phyloP scores from a whole-genome alignment of 148 eudicot genomes.

The Hydrangea macrophylla region DNA sequence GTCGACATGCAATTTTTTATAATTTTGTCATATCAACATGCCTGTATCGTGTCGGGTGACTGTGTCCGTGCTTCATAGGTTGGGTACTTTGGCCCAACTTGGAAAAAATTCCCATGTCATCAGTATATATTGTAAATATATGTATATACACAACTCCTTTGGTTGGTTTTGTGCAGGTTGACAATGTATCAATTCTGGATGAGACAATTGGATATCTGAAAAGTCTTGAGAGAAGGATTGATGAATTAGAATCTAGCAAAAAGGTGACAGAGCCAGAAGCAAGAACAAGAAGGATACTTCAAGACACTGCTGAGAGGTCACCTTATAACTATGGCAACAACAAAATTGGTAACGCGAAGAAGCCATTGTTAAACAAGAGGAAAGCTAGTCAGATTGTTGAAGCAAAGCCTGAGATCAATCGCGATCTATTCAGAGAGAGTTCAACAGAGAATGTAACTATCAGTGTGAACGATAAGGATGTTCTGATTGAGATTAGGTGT shows the following conservation, averaged over 20 bases:
- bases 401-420: constrained; percentile 17
- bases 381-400: constrained; percentile 28
- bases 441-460: constrained; percentile 31
- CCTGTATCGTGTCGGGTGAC: too few species aligned
- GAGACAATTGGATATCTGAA: constrained; percentile 57
- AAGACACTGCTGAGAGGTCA: constrained; percentile 42
- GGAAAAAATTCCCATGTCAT: too few species aligned
- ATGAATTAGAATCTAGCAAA: constrained; percentile 41
- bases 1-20: too few species aligned
- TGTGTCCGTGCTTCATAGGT: too few species aligned
- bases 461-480: constrained; percentile 37
- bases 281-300: constrained; percentile 32
- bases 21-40: too few species aligned
- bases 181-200: constrained; percentile 69
- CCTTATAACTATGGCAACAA: constrained; percentile 41
- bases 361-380: constrained; percentile 30
- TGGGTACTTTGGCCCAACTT: too few species aligned
- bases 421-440: constrained; percentile 13
- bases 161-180: constrained; percentile 41
- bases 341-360: constrained; percentile 15
- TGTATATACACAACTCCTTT: not conserved
- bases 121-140: too few species aligned
- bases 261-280: constrained; percentile 21
- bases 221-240: constrained; percentile 55
- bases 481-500: constrained; percentile 44